These are phyloP conservation scores for Phialophora macrospora DNA, from an alignment of 2,329 filamentous ascomycete genomes.

Conservation along the genomic window DNA sequence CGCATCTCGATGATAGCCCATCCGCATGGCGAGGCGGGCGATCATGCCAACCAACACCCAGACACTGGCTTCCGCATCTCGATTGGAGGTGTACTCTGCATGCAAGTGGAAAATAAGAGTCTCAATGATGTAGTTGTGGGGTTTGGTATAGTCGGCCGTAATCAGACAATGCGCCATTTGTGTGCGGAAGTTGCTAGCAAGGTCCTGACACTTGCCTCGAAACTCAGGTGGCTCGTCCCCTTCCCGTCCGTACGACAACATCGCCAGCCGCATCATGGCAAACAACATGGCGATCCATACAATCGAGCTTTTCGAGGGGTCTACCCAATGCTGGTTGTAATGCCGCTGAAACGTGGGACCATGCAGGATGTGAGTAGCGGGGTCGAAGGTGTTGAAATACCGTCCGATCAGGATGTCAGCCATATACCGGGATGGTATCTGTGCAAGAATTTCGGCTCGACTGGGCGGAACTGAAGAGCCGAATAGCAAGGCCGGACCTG, in stretches of 20 bases:
- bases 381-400: constrained; percentile 84
- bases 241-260: constrained; percentile 66
- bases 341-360: constrained; percentile 81
- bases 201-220: constrained; percentile 58
- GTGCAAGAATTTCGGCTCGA: constrained; percentile 76
- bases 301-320: constrained; percentile 60
- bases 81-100: constrained; percentile 63
- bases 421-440: constrained; percentile 78
- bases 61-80: constrained; percentile 65
- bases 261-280: constrained; percentile 67
- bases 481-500: constrained; percentile 77
- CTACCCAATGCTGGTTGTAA: constrained; percentile 67
- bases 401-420: constrained; percentile 84
- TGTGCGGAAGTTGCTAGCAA: constrained; percentile 53
- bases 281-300: constrained; percentile 68
- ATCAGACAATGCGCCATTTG: constrained; percentile 67
- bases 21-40: constrained; percentile 66
- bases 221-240: constrained; percentile 69
- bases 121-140: constrained; percentile 65
- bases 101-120: constrained; percentile 66
- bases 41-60: constrained; percentile 66
- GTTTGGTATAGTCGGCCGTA: constrained; percentile 67
- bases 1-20: constrained; percentile 68
- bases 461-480: constrained; percentile 71
- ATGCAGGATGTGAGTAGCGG: constrained; percentile 73